phyloP scores from a whole-genome alignment of 768 basidiomycete species.

The Dictyophora rubrovolvata region DNA sequence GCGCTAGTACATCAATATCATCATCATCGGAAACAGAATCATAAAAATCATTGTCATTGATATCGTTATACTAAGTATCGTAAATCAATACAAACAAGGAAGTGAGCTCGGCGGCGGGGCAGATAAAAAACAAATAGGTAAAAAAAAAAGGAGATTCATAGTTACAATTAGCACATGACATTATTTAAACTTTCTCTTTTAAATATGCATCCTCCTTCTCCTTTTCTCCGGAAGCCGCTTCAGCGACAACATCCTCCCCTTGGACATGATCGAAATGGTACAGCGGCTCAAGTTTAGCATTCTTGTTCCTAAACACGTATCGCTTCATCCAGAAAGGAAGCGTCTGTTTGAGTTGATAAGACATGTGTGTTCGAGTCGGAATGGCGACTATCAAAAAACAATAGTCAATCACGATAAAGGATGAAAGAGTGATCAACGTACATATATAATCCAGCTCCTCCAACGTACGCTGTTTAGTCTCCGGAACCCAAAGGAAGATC shows the following conservation, averaged over 20 bases:
- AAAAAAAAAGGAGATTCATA: not conserved
- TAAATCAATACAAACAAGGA: no score
- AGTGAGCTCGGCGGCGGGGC: no score
- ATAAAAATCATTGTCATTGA: no score
- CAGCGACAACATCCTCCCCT: conserved; percentile 1
- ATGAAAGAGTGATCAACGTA: not conserved
- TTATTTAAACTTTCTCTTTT: not conserved
- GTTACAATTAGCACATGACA: not conserved
- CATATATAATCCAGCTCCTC: conserved; percentile 16
- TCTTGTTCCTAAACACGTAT: conserved; percentile 32
- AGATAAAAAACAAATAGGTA: not conserved
- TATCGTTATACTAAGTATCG: no score
- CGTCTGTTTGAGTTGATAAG: conserved; percentile 33
- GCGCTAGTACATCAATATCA: no score
- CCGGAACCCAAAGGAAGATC: conserved; percentile 48
- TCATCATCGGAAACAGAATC: no score
- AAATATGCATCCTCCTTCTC: not conserved
- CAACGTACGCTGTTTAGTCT: conserved; percentile 23
- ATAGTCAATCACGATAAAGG: not conserved
- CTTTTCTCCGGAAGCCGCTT: not conserved
- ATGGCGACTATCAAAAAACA: conserved; percentile 25
- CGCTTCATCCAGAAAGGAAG: conserved; percentile 41
- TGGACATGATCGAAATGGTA: conserved; percentile 38
- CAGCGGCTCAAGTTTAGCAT: conserved; percentile 28
- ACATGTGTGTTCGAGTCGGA: conserved; percentile 32